Conservation (phyloP, 306 rosid genomes). For the Abrus pulchellus region DNA sequence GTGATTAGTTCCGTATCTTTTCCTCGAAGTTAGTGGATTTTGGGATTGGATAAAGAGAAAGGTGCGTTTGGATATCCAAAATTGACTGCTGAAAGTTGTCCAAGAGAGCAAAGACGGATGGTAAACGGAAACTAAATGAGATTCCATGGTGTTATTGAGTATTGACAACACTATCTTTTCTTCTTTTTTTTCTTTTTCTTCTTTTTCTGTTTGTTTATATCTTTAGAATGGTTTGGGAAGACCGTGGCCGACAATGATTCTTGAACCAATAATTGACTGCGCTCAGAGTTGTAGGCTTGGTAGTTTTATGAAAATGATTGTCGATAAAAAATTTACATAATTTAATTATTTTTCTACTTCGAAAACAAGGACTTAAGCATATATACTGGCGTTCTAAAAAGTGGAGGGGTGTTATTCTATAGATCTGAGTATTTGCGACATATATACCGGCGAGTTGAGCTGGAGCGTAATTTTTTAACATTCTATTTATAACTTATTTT, state of each 20-base stretch:
- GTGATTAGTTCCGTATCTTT: constrained; percentile 30
- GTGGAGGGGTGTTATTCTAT: no score
- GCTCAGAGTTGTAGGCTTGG: background rate
- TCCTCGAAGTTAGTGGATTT: constrained; percentile 13
- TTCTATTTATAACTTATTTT: no score
- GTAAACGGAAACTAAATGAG: background rate
- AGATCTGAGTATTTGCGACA: no score
- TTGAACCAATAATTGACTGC: background rate
- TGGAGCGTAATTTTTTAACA: no score
- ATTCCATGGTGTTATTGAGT: background rate
- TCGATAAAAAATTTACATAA: no score
- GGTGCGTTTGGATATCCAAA: background rate
- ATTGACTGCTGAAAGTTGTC: background rate
- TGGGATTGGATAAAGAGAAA: constrained; percentile 24
- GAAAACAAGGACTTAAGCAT: no score
- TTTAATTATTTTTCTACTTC: no score
- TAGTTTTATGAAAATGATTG: no score
- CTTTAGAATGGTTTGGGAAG: background rate
- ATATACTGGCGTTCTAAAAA: no score
- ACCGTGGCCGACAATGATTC: background rate
- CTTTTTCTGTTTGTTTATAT: background rate
- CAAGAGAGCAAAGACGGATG: background rate
- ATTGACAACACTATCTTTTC: constrained; percentile 11
- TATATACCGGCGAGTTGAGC: no score
- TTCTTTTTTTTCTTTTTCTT: background rate